Evolutionary conservation across 2,329 filamentous ascomycete species (phyloP).

Genomic region (Talaromyces sp.): DNA sequence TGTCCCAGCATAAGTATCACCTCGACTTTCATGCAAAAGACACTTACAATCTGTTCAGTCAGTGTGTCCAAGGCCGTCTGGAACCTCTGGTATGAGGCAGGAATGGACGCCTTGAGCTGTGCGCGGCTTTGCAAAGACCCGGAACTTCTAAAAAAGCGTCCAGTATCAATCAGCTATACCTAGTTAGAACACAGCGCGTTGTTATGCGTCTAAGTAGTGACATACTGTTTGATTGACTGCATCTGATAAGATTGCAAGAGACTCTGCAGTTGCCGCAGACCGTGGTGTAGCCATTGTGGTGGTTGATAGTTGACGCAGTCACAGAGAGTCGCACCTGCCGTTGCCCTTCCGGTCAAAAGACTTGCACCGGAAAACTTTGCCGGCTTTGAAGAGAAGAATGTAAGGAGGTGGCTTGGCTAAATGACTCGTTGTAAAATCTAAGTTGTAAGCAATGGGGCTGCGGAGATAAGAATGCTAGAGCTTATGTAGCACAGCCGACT

Average conservation of each 20-base stretch:
- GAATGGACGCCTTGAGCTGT: conserved; percentile 39
- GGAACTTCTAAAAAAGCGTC: conserved; percentile 39
- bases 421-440: not conserved
- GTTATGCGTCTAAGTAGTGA: not conserved
- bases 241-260: conserved; percentile 35
- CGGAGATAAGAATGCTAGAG: not conserved
- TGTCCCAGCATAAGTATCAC: conserved; percentile 42
- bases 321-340: not conserved
- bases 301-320: not conserved
- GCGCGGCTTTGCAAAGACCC: conserved; percentile 33
- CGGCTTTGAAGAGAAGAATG: not conserved
- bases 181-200: conserved; percentile 12
- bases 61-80: conserved; percentile 40
- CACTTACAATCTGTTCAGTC: conserved; percentile 43
- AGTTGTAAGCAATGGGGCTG: not conserved
- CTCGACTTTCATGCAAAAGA: conserved; percentile 31
- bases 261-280: conserved; percentile 29
- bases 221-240: conserved; percentile 39
- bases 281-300: conserved; percentile 3
- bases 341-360: not conserved
- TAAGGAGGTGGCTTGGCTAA: not conserved
- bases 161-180: conserved; percentile 41
- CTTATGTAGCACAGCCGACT: not conserved
- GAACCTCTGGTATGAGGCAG: conserved; percentile 38
- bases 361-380: not conserved